A percentile compares a stretch with the other conserved stretches of the same genome.
phyloP scores from a whole-genome alignment of 192 early-diverging fungal genomes.

The Coemansia reversa region DNA sequence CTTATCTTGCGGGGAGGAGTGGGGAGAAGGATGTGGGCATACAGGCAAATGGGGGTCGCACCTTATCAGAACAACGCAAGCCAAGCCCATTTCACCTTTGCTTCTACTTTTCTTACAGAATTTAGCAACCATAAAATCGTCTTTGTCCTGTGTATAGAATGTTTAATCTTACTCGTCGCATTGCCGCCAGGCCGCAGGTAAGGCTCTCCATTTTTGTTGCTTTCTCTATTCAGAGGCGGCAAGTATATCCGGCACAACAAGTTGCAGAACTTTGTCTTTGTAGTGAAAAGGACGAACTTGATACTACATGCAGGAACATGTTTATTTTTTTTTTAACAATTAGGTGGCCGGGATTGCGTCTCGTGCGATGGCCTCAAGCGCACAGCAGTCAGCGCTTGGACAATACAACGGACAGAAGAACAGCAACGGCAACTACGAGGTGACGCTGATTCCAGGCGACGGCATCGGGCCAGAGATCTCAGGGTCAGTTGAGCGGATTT shows the following conservation, averaged over 20 bases:
- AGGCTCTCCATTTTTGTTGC: not conserved
- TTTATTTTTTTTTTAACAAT: not conserved
- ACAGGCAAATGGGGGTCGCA: not conserved
- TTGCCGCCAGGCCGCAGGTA: slow-evolving; percentile 33
- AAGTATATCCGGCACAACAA: not conserved
- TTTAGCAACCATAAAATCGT: not conserved
- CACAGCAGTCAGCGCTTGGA: slow-evolving; percentile 34
- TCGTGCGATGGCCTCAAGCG: slow-evolving; percentile 47
- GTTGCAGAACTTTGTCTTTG: not conserved
- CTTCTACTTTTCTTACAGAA: slow-evolving; percentile 3
- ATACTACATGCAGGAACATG: not conserved
- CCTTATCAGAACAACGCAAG: not conserved
- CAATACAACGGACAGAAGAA: slow-evolving; percentile 47
- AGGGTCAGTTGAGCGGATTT: slow-evolving; percentile 87
- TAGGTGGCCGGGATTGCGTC: slow-evolving; percentile 23
- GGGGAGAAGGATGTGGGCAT: not conserved
- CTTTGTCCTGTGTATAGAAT: slow-evolving; percentile 11
- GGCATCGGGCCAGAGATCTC: slow-evolving; percentile 99
- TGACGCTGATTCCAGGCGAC: slow-evolving; percentile 96
- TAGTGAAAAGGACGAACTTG: not conserved
- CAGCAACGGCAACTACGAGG: slow-evolving; percentile 74
- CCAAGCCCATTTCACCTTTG: not conserved
- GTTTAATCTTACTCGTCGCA: slow-evolving; percentile 44
- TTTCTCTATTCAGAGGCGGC: not conserved
- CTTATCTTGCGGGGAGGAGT: not conserved